Conservation (phyloP, 805 yeast species). For the Candida ipomoeae region DNA sequence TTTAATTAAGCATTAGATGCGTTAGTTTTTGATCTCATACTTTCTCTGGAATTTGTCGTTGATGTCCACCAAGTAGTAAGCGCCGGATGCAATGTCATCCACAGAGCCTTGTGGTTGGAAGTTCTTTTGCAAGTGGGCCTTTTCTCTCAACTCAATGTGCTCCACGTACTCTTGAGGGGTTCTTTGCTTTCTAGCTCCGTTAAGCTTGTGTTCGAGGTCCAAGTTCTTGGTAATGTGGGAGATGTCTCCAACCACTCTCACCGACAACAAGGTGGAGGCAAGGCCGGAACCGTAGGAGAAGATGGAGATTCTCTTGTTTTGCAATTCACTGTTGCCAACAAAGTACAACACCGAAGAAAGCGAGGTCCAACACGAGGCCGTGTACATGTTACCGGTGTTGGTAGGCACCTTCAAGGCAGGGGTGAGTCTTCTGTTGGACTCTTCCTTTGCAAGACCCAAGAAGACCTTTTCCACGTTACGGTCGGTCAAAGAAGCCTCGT, state of each 20-base stretch:
- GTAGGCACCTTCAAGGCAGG: constrained; percentile 88
- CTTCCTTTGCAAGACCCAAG: constrained; percentile 69
- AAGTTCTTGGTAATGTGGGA: constrained; percentile 59
- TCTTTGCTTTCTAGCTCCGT: constrained; percentile 54
- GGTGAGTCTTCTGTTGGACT: constrained; percentile 61
- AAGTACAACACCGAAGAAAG: constrained; percentile 75
- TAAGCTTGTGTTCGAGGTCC: constrained; percentile 64
- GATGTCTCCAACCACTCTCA: constrained; percentile 77
- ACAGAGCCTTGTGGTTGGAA: constrained; percentile 76
- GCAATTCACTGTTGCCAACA: constrained; percentile 69
- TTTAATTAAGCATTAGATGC: neutral
- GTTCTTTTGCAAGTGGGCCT: constrained; percentile 76
- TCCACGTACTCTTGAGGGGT: constrained; percentile 80
- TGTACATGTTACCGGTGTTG: constrained; percentile 97
- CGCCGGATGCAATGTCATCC: constrained; percentile 67
- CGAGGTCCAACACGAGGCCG: constrained; percentile 88
- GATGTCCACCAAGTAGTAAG: constrained; percentile 77
- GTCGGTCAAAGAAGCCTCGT: constrained; percentile 77
- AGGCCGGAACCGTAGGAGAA: constrained; percentile 98
- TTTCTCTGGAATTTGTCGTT: constrained; percentile 87
- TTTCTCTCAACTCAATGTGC: constrained; percentile 82
- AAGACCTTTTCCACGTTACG: constrained; percentile 81
- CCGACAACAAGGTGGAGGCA: constrained; percentile 84
- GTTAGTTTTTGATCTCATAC: constrained; percentile 55
- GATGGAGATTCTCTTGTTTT: constrained; percentile 80